phyloP scores from a whole-genome alignment of 805 yeast genomes.

The Nakazawaea wyomingensis region DNA sequence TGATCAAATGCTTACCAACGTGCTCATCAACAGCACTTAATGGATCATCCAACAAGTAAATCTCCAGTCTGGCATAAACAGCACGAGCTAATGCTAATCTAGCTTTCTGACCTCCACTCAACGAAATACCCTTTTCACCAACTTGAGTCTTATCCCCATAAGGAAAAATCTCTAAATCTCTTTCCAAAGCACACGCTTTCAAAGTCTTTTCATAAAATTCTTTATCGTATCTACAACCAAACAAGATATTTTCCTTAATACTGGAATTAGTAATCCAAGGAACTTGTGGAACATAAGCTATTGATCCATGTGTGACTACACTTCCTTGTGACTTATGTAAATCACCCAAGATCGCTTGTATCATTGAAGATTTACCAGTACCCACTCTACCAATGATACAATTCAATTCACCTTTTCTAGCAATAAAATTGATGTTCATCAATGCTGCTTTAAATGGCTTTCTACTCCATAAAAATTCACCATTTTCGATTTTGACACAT shows the following conservation, averaged over 20 bases:
- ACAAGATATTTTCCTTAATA: conserved; percentile 79
- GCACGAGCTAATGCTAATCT: conserved; percentile 90
- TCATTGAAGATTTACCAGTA: conserved; percentile 78
- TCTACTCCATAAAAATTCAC: conserved; percentile 76
- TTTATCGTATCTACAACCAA: conserved; percentile 79
- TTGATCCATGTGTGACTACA: conserved; percentile 65
- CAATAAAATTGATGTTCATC: conserved; percentile 53
- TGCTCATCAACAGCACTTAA: conserved; percentile 95
- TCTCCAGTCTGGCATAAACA: conserved; percentile 86
- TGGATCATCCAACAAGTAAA: conserved; percentile 84
- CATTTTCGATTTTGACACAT: conserved; percentile 56
- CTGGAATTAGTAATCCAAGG: conserved; percentile 96
- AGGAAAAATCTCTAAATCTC: conserved; percentile 71
- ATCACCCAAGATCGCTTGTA: conserved; percentile 80
- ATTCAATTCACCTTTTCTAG: conserved; percentile 70
- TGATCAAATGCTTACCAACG: conserved; percentile 79
- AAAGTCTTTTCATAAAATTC: conserved; percentile 74
- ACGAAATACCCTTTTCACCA: conserved; percentile 92
- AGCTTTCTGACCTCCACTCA: conserved; percentile 96
- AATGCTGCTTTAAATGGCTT: conserved; percentile 68
- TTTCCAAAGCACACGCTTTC: conserved; percentile 79
- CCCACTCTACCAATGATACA: conserved; percentile 92
- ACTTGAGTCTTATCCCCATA: conserved; percentile 86
- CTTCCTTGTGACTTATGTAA: conserved; percentile 70
- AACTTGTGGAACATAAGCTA: conserved; percentile 88